phyloP scores from a whole-genome alignment of 2,329 filamentous ascomycete species.

The Trichocomaceae sp. region DNA sequence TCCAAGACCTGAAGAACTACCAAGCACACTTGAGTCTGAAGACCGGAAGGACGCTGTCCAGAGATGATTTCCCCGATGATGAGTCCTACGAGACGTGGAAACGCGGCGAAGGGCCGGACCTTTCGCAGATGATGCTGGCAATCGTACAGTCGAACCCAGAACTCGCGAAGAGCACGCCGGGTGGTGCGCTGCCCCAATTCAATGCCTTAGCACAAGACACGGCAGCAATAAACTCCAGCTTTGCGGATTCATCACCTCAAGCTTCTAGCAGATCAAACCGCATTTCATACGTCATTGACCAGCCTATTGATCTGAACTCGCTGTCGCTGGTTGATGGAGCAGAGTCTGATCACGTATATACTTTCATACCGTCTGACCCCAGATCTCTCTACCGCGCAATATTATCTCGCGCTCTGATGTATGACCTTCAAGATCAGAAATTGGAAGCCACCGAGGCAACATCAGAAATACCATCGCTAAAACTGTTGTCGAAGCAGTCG shows the following conservation, averaged over 20 bases:
- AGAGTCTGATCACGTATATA: constrained; percentile 57
- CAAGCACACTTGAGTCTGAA: constrained; percentile 80
- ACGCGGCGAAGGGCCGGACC: constrained; percentile 74
- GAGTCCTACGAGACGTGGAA: constrained; percentile 88
- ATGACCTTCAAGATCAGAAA: constrained; percentile 53
- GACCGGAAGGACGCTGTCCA: constrained; percentile 67
- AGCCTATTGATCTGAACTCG: constrained; percentile 53
- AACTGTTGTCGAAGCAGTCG: constrained; percentile 65
- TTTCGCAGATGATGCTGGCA: constrained; percentile 89
- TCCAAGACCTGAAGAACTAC: constrained; percentile 88
- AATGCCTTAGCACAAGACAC: constrained; percentile 29
- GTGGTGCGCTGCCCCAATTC: constrained; percentile 52
- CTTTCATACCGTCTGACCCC: constrained; percentile 81
- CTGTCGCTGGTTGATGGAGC: constrained; percentile 53
- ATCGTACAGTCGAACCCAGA: constrained; percentile 82
- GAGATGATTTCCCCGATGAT: constrained; percentile 82
- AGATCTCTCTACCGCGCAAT: constrained; percentile 78
- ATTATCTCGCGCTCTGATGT: constrained; percentile 64
- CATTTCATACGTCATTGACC: constrained; percentile 56
- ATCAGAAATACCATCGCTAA: constrained; percentile 45
- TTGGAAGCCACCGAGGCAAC: constrained; percentile 45
- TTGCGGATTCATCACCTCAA: constrained; percentile 42
- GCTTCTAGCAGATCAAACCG: constrained; percentile 41
- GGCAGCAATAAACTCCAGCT: constrained; percentile 33
- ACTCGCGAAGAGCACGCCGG: constrained; percentile 67